Evolutionary conservation across 2,329 filamentous ascomycete genomes (phyloP).

Genomic region (Acrocalymma vagum): DNA sequence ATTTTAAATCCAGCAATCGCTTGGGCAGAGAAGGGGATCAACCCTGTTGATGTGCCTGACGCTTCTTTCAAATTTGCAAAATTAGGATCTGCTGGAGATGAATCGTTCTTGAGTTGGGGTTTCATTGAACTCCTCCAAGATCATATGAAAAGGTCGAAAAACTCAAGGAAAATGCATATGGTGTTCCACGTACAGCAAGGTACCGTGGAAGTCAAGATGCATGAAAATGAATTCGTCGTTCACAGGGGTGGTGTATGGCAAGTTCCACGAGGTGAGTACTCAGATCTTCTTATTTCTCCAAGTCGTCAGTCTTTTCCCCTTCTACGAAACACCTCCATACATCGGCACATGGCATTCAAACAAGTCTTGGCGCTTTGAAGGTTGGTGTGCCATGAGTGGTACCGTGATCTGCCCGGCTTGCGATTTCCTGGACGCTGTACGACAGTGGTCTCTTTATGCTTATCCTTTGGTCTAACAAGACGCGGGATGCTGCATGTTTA

Average conservation of each 20-base stretch:
- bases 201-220: constrained; percentile 80
- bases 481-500: constrained; percentile 25
- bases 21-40: constrained; percentile 65
- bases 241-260: constrained; percentile 91
- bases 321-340: not conserved
- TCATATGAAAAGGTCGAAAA: constrained; percentile 87
- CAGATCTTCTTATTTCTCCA: constrained; percentile 3
- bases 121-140: constrained; percentile 88
- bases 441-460: constrained; percentile 41
- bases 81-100: constrained; percentile 67
- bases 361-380: too few relatives aligned
- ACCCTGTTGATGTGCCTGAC: constrained; percentile 65
- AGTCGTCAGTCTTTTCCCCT: not conserved
- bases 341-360: too few relatives aligned
- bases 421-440: constrained; percentile 25
- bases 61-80: constrained; percentile 89
- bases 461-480: constrained; percentile 21
- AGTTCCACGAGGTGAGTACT: constrained; percentile 84
- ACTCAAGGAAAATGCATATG: constrained; percentile 96
- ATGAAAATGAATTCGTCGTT: constrained; percentile 80
- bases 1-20: constrained; percentile 62
- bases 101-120: constrained; percentile 88
- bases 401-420: too few relatives aligned
- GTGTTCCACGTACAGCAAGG: constrained; percentile 90
- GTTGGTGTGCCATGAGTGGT: too few relatives aligned